Evolutionary conservation across 371 early-diverging fungal species (phyloP).

Genomic region (Mucor irregularis): DNA sequence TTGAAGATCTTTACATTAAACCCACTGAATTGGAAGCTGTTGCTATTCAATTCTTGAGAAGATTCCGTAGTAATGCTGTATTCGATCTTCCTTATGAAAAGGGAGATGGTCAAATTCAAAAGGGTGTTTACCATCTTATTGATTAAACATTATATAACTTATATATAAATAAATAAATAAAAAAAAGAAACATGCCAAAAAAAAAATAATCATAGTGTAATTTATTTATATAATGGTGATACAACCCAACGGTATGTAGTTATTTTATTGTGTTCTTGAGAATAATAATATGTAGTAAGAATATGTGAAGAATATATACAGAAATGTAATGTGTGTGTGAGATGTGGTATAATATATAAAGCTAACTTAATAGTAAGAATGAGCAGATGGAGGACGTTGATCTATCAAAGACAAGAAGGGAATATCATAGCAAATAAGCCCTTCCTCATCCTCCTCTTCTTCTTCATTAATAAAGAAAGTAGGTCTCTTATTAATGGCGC

Average conservation of each 20-base stretch:
- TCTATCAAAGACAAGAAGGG: slow-evolving; percentile 9
- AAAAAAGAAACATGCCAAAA: no score
- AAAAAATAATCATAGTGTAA: background rate
- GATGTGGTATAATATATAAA: no score
- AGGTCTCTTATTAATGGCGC: slow-evolving; percentile 1
- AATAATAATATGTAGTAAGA: no score
- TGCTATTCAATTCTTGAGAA: slow-evolving; percentile 81
- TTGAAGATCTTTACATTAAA: slow-evolving; percentile 83
- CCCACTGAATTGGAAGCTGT: slow-evolving; percentile 78
- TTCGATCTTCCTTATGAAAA: slow-evolving; percentile 66
- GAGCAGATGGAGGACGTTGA: background rate
- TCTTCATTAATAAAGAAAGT: slow-evolving; percentile 18
- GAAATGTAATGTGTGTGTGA: no score
- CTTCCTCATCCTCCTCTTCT: slow-evolving; percentile 18
- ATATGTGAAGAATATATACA: no score
- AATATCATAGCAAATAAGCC: slow-evolving; percentile 14
- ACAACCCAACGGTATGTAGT: no score
- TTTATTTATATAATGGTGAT: background rate
- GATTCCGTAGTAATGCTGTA: slow-evolving; percentile 73
- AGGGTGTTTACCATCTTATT: slow-evolving; percentile 65
- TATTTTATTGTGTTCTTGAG: no score
- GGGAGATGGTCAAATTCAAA: slow-evolving; percentile 58
- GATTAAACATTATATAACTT: slow-evolving; percentile 35
- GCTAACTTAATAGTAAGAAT: no score
- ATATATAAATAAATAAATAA: no score